phyloP scores from a whole-genome alignment of 352 stramenopile species.

The Phytophthora citrophthora region DNA sequence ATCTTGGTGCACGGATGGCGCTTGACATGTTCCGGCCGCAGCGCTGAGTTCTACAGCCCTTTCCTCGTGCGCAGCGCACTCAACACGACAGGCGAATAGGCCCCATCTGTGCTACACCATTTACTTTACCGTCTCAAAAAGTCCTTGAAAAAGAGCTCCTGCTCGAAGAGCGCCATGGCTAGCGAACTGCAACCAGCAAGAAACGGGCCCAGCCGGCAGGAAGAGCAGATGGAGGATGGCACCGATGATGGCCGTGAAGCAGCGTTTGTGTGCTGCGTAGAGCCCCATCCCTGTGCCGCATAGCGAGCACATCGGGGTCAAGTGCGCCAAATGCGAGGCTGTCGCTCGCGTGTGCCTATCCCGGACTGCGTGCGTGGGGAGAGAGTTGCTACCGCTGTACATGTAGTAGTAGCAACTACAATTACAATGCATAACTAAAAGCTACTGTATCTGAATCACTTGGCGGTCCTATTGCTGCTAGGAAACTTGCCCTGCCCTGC shows the following conservation, averaged over 20 bases:
- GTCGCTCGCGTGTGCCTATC: slow-evolving; percentile 37
- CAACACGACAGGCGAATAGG: slow-evolving; percentile 3
- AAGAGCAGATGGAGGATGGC: slow-evolving; percentile 29
- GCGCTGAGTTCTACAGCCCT: slow-evolving; percentile 6
- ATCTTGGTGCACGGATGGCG: slow-evolving; percentile 30
- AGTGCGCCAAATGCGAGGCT: slow-evolving; percentile 11
- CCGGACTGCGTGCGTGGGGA: background rate
- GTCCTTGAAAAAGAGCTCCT: background rate
- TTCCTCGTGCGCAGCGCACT: slow-evolving; percentile 9
- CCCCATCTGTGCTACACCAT: slow-evolving; percentile 1
- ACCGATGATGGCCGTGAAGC: slow-evolving; percentile 5
- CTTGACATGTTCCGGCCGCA: slow-evolving; percentile 25
- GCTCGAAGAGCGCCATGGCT: background rate
- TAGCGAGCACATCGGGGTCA: slow-evolving; percentile 8
- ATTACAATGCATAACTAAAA: no score
- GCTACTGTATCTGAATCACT: slow-evolving; percentile 4
- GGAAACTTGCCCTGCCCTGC: slow-evolving; percentile 18
- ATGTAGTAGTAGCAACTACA: background rate
- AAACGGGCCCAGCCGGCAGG: slow-evolving; percentile 21
- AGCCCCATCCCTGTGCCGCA: slow-evolving; percentile 36
- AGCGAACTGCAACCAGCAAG: slow-evolving; percentile 35
- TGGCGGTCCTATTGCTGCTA: background rate
- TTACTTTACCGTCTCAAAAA: no score
- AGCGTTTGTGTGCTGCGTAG: slow-evolving; percentile 14
- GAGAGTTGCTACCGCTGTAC: background rate